Evolutionary conservation across 768 basidiomycete genomes (phyloP), one percentile per base, ranked within the genome.

Genomic region (Bullera alba): DNA sequence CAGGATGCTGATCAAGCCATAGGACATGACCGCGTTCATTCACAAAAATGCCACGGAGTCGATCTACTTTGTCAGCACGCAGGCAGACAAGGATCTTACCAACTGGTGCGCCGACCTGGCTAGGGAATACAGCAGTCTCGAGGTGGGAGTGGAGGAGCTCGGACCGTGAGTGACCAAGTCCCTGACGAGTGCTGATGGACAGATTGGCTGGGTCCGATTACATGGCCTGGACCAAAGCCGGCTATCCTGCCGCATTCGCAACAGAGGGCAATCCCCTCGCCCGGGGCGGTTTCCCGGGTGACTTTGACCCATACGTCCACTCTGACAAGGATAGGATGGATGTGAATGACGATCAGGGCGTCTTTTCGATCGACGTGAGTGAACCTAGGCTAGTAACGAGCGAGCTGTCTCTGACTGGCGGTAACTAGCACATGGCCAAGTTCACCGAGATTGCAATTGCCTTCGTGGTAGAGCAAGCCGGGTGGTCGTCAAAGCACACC

Each of bases 361-460:
- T 41, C 12, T 63, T 60, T 45, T 59, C 57, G 3, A 17, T 63
- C 27, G 58, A 63, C 12, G 61, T 63, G 49, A 54, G 61, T 57
- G 10, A 19, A 19, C 12, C 23, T 30, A 7, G 7, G 15, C 5
- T 26, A 12, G 5, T 34, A 43, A 15, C 30, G 46, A 7, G n/a
- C n/a, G n/a, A 23, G 29, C 15, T 34, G 48, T 21, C 23, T 25
- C 47, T 53, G 27, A 46, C 39, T 19, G 22, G n/a, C 32, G 32
- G 10, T 10, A 34, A 10, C 7, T 37, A 75, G 14, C 90, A 93
- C 67, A 86, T 90, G 85, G 81, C 74, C 70, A 80, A 67, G 64
- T 87, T 87, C 70, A 83, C 84, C 32, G 86, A 87, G 74, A 74
- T 87, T 45, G 84, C 83, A 30, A 81, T 84, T 26, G 85, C 83